These are phyloP conservation scores for Kazachstania viticola DNA, from an alignment of 805 yeast species.

Conservation along the genomic window DNA sequence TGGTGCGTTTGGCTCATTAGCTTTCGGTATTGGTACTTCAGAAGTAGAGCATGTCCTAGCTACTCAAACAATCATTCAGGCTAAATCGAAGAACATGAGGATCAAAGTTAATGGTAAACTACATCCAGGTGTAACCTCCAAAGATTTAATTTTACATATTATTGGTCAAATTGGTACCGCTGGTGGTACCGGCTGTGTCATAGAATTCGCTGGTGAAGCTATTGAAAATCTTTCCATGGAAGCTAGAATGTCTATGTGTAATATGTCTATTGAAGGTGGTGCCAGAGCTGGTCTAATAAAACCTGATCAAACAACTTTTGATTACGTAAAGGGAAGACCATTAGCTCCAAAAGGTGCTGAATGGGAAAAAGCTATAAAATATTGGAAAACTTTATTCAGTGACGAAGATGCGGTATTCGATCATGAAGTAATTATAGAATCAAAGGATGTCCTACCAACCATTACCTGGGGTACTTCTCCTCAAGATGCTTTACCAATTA, in stretches of 20 bases:
- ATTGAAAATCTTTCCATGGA: slow-evolving; percentile 86
- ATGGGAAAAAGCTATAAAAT: slow-evolving; percentile 87
- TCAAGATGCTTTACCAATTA: slow-evolving; percentile 93
- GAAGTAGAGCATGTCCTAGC: slow-evolving; percentile 99
- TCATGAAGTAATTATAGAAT: slow-evolving; percentile 66
- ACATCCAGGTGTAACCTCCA: slow-evolving; percentile 83
- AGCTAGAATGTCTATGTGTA: slow-evolving; percentile 98
- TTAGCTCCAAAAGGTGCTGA: slow-evolving; percentile 87
- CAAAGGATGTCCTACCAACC: slow-evolving; percentile 83
- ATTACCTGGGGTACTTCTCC: slow-evolving; percentile 99
- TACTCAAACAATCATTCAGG: slow-evolving; percentile 90
- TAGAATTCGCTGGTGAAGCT: slow-evolving; percentile 94
- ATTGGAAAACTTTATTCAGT: slow-evolving; percentile 81
- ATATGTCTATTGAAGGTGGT: slow-evolving; percentile 98
- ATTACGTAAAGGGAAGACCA: slow-evolving; percentile 87
- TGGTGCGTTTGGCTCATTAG: slow-evolving; percentile 96
- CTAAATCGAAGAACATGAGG: slow-evolving; percentile 93
- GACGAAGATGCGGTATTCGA: slow-evolving; percentile 91
- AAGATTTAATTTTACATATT: slow-evolving; percentile 87
- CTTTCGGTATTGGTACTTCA: slow-evolving; percentile 98
- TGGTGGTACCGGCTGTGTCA: slow-evolving; percentile 96
- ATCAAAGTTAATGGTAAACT: slow-evolving; percentile 76
- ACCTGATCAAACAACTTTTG: slow-evolving; percentile 84
- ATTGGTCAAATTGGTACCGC: slow-evolving; percentile 98
- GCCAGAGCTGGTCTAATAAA: slow-evolving; percentile 99